Evolutionary conservation across 306 rosid species (phyloP).

Genomic region (Calophaca sinica): DNA sequence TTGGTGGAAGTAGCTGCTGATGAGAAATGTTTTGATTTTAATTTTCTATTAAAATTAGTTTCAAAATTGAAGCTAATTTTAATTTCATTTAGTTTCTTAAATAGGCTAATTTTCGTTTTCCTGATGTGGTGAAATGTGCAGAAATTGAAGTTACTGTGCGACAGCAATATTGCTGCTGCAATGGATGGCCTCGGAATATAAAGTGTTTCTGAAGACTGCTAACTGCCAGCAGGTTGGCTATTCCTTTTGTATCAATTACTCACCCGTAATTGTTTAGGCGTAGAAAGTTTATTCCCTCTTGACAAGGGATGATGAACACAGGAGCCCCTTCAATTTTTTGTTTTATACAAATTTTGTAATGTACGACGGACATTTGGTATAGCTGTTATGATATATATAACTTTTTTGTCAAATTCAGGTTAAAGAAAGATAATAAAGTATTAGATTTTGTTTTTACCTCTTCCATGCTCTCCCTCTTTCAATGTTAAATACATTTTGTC

Average conservation of each 20-base stretch:
- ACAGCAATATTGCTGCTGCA: slow-evolving; percentile 27
- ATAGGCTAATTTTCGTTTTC: slow-evolving; percentile 37
- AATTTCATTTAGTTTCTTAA: not conserved
- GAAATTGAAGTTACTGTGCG: slow-evolving; percentile 79
- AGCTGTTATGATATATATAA: not conserved
- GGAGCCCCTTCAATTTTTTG: not conserved
- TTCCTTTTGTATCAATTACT: slow-evolving; percentile 34
- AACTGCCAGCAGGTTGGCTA: slow-evolving; percentile 36
- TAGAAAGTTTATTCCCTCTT: slow-evolving; percentile 38
- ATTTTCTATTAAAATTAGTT: no score
- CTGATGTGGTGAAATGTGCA: slow-evolving; percentile 50
- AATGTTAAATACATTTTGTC: no score
- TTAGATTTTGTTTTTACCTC: no score
- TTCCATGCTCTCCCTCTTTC: no score
- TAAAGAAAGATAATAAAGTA: not conserved
- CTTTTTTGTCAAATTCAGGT: slow-evolving; percentile 10
- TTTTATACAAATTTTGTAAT: slow-evolving; percentile 39
- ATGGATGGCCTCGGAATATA: slow-evolving; percentile 54
- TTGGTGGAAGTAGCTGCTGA: slow-evolving; percentile 17
- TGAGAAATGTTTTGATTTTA: not conserved
- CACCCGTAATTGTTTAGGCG: slow-evolving; percentile 29
- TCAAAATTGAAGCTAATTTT: no score
- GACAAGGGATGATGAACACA: slow-evolving; percentile 4
- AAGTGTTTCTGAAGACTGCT: slow-evolving; percentile 33
- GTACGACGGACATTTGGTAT: slow-evolving; percentile 25